Base-by-base conservation (phyloP, 1,284 basidiomycete genomes). In the Tilletia horrida region DNA sequence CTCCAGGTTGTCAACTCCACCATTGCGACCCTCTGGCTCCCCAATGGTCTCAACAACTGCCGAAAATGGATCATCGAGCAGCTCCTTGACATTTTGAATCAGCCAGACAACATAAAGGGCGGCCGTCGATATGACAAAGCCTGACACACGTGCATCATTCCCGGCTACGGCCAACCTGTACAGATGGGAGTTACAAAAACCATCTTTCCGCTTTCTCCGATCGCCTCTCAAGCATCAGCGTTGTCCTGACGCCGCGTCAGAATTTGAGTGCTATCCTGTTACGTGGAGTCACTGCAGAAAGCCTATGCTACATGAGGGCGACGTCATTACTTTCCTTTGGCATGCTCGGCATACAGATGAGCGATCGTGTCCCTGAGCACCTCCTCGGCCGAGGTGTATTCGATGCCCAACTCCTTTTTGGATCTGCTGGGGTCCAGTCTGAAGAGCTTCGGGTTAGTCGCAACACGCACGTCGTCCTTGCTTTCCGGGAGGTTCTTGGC, bases 351-450 rank as follows among this genome's bases (percentile, higher is more conserved):
- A 40, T 59, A 59, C 55, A 59, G 29, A 3, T 59, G 55, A 18
- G 3, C 55, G 14, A 62, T 43, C 14, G 61, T 23, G 11, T 45
- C 61, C 42, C 43, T 43, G 40, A 62, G 11, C 16, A 43, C 83
- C 69, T 86, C 82, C 65, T 84, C 82, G 42, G 86, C 81, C 3
- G 81, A 74, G 29, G 83, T 81, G 73, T 85, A 86, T 67, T 84
- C 82, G 50, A 87, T 70, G 2, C 85, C 85, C 0, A 88, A 81
- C 29, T 85, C 80, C 14, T 81, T 80, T 63, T 82, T 78, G 7
- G 82, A 83, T 69, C 86, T 87, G 63, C 70, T 73, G 2, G 74
- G 70, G 55, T 79, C 75, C 27, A 77, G 73, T 47, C 64, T 68
- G 71, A 76, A 76, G 68, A 77, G 78, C 45, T 69, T 69, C 40